These are phyloP conservation scores for Paxillus rubicundulus DNA, from an alignment of 768 basidiomycete species.

Conservation along the genomic window DNA sequence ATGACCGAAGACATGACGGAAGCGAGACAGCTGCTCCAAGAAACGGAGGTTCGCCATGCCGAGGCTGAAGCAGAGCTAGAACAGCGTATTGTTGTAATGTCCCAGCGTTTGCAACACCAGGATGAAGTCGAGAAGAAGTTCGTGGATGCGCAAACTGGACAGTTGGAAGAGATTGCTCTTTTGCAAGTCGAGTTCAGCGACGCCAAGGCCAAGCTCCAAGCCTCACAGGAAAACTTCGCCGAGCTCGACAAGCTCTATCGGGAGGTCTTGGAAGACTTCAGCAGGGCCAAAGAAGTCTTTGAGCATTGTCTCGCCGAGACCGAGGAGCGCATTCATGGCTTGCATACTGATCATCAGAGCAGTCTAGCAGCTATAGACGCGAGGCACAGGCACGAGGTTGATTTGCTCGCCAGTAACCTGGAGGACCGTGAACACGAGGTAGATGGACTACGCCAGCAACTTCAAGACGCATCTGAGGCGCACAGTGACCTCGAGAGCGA, in stretches of 20 bases:
- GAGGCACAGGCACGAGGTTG: constrained; percentile 32
- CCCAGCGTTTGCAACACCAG: constrained; percentile 11
- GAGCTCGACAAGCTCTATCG: constrained; percentile 27
- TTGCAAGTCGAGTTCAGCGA: constrained; percentile 27
- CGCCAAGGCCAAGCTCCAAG: constrained; percentile 19
- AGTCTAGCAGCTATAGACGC: constrained; percentile 28
- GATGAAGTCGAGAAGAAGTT: constrained; percentile 15
- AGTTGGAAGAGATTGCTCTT: constrained; percentile 15
- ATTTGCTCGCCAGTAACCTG: constrained; percentile 37
- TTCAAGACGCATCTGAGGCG: constrained; percentile 39
- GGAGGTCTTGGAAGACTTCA: constrained; percentile 24
- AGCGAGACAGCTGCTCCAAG: constrained; percentile 33
- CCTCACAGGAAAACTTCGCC: constrained; percentile 21
- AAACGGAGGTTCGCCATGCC: constrained; percentile 34
- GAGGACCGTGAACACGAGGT: constrained; percentile 37
- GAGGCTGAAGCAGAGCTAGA: constrained; percentile 31
- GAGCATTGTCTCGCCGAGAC: constrained; percentile 28
- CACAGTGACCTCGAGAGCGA: constrained; percentile 33
- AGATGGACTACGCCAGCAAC: constrained; percentile 33
- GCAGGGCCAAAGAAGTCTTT: constrained; percentile 26
- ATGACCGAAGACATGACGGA: constrained; percentile 35
- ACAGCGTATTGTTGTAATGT: constrained; percentile 27
- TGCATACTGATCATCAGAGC: constrained; percentile 27
- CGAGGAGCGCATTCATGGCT: constrained; percentile 18
- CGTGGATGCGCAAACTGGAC: constrained; percentile 1